A percentile compares a stretch with the other conserved stretches of the same genome.
phyloP scores from a whole-genome alignment of 805 yeast genomes.

The Schwanniomyces yamadae region DNA sequence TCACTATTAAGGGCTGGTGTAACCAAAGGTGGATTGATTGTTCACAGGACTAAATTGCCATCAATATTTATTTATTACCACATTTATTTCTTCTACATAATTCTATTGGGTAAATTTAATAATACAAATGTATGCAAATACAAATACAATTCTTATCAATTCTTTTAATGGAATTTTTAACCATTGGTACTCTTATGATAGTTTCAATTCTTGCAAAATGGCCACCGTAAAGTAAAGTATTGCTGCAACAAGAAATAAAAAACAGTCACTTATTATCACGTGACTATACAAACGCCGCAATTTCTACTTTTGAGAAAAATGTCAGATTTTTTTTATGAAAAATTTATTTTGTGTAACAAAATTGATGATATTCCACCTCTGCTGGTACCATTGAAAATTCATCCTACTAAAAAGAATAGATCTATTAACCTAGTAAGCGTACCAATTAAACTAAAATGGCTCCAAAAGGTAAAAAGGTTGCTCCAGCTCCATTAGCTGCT shows the following conservation, averaged over 20 bases:
- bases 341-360: constrained; percentile 2
- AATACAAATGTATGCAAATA: neutral
- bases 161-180: no score
- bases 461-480: constrained; percentile 73
- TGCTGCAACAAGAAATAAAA: neutral
- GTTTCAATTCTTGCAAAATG: no score
- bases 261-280: constrained; percentile 8
- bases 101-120: neutral
- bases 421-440: no score
- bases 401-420: neutral
- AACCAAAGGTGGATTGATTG: constrained; percentile 42
- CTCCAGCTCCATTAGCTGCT: constrained; percentile 97
- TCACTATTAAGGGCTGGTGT: constrained; percentile 52
- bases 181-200: no score
- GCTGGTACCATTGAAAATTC: no score
- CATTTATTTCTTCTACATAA: neutral
- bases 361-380: no score
- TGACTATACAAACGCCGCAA: neutral
- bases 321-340: neutral
- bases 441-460: constrained; percentile 27
- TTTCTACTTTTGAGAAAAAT: neutral
- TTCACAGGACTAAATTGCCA: constrained; percentile 3
- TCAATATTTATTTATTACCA: no score
- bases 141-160: neutral
- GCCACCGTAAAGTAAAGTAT: no score